Conservation (phyloP, 495 filamentous ascomycete genomes). For the Aspergillus kassunensis region DNA sequence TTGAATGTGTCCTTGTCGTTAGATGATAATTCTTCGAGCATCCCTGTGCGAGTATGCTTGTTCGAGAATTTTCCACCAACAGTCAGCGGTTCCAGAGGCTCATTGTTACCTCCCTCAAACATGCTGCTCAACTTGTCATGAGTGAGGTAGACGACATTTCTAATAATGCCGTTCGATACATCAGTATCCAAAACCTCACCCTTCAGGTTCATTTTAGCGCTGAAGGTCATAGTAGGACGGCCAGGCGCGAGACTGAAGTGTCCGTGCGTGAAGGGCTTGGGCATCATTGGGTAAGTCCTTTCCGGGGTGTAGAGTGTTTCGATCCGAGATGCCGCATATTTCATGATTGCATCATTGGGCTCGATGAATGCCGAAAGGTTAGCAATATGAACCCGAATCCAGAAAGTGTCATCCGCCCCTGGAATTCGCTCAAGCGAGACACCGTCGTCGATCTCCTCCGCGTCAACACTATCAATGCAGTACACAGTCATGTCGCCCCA, state of each 20-base stretch:
- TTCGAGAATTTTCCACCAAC: conserved; percentile 38
- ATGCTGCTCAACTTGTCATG: conserved; percentile 50
- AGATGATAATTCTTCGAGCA: conserved; percentile 23
- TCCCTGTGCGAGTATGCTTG: conserved; percentile 1
- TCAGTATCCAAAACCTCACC: conserved; percentile 67
- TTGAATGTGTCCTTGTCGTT: conserved; percentile 40
- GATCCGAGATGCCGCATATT: conserved; percentile 59
- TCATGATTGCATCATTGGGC: conserved; percentile 52
- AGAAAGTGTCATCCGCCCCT: conserved; percentile 54
- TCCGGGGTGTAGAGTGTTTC: conserved; percentile 75
- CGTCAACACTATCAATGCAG: conserved; percentile 71
- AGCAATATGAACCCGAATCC: conserved; percentile 90
- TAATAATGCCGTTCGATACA: conserved; percentile 66
- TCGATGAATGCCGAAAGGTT: conserved; percentile 83
- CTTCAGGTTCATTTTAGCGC: conserved; percentile 60
- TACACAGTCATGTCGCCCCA: conserved; percentile 70
- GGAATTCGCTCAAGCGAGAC: conserved; percentile 69
- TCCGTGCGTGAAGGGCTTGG: conserved; percentile 46
- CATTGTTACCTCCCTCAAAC: conserved; percentile 35
- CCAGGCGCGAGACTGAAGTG: conserved; percentile 66
- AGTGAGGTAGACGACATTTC: conserved; percentile 72
- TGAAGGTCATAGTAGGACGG: conserved; percentile 77
- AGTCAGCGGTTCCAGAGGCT: conserved; percentile 15
- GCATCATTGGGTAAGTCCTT: conserved; percentile 71
- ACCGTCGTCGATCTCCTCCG: conserved; percentile 85